Conservation (phyloP, 2,329 filamentous ascomycete species). For the Aphanoascus verrucosus region DNA sequence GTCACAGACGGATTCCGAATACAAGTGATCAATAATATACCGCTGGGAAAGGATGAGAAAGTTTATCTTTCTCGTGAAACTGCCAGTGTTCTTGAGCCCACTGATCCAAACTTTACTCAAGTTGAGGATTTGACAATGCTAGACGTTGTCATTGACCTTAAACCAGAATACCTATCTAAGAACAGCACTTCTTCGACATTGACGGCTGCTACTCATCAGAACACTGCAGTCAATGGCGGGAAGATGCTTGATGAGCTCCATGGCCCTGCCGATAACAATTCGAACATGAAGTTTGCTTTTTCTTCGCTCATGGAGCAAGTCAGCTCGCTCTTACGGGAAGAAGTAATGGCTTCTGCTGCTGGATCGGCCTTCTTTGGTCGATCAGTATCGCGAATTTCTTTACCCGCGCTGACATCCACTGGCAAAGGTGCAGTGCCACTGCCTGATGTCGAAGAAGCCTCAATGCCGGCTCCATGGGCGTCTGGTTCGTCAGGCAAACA, state of each 20-base stretch:
- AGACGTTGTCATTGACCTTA: constrained; percentile 58
- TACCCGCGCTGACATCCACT: constrained; percentile 42
- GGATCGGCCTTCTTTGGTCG: constrained; percentile 23
- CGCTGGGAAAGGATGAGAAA: constrained; percentile 77
- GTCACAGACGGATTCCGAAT: constrained; percentile 43
- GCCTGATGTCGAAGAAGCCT: constrained; percentile 52
- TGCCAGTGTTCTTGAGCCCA: constrained; percentile 51
- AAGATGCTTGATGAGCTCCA: constrained; percentile 21
- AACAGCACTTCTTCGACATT: constrained; percentile 22
- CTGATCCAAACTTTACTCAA: constrained; percentile 74
- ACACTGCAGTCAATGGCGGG: constrained; percentile 17
- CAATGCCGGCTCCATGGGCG: constrained; percentile 26
- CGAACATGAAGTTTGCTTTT: constrained; percentile 32
- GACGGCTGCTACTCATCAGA: constrained; percentile 19
- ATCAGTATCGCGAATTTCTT: constrained; percentile 29
- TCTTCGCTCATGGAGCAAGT: constrained; percentile 43
- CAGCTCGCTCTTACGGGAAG: constrained; percentile 41
- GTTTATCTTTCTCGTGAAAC: constrained; percentile 71
- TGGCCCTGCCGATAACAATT: constrained; percentile 23
- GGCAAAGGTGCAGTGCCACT: constrained; percentile 54
- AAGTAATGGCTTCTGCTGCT: constrained; percentile 26
- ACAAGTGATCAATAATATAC: constrained; percentile 67
- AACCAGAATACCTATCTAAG: constrained; percentile 21
- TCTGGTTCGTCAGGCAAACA: constrained; percentile 29
- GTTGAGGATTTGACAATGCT: constrained; percentile 62